These are phyloP conservation scores for Ambrosia hybrid DNA, from an alignment of 140 eudicot species.

Conservation along the genomic window DNA sequence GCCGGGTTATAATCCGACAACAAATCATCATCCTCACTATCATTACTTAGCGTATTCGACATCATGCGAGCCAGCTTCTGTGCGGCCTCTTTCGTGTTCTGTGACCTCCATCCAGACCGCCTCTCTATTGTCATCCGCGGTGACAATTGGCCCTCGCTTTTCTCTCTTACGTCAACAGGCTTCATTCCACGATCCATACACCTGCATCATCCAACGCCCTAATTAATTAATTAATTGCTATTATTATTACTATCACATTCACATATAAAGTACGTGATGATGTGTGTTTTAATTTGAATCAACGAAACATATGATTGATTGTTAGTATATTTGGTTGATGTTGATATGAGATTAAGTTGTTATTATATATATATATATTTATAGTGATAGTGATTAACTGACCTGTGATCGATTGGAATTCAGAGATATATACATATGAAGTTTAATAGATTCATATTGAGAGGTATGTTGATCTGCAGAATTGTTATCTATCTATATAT, in stretches of 20 bases:
- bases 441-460: too few species aligned
- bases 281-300: neutral
- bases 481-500: too few species aligned
- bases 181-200: constrained; percentile 39
- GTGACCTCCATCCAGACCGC: constrained; percentile 64
- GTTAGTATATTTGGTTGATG: too few species aligned
- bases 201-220: constrained; percentile 24
- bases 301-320: too few species aligned
- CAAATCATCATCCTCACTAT: constrained; percentile 66
- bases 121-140: constrained; percentile 26
- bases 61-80: constrained; percentile 74
- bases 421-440: too few species aligned
- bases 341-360: too few species aligned
- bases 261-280: neutral
- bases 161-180: constrained; percentile 39
- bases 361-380: too few species aligned
- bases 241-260: neutral
- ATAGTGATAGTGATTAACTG: too few species aligned
- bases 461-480: too few species aligned
- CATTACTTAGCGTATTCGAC: constrained; percentile 62
- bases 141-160: constrained; percentile 29
- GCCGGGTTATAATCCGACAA: constrained; percentile 44
- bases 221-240: neutral
- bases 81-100: constrained; percentile 82
- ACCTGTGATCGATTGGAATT: too few species aligned